Base-by-base conservation (phyloP, 1,284 basidiomycete species). In the Volvariella volvacea region DNA sequence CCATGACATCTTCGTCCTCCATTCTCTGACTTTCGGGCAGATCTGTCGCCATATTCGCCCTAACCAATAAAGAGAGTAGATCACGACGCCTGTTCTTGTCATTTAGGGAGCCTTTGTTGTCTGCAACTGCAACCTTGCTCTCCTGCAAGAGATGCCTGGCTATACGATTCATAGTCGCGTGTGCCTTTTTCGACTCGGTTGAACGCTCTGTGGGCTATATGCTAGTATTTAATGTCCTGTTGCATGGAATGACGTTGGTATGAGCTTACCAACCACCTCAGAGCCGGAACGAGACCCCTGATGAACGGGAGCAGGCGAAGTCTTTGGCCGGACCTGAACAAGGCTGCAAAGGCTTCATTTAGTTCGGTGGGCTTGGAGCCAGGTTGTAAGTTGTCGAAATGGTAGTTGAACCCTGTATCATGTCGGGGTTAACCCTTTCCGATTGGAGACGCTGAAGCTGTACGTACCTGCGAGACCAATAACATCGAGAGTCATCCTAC, bases 391-490 rank as follows among this genome's bases (percentile, higher is more conserved):
- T 76, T 63, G 34, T 81, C 62, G 58, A 90, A 86, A 9, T 76
- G 58, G 55, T 87, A 86, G 54, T 77, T 73, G 56, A 88, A 88
- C 0, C 82, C 75, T 77, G n/a, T n/a, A n/a, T 22, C 17, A 32
- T n/a, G 22, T 41, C 31, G 16, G 28, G 14, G 42, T 37, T 10
- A 39, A n/a, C n/a, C n/a, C 40, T 39, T 36, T 37, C 19, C 22
- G 30, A 22, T 19, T 45, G n/a, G 8, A 20, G 16, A 16, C 16
- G n/a, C 4, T 20, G n/a, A n/a, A n/a, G n/a, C n/a, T n/a, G n/a
- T n/a, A n/a, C n/a, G n/a, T n/a, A 73, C 82, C 83, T 20, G 83
- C 78, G 10, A 76, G 62, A 7, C 83, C 83, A 44, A 88, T 86
- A 17, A 85, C 68, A 52, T 88, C 83, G 28, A 87, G 62, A 0